Conservation (phyloP, 2,329 filamentous ascomycete genomes). For the Fusarium sp. region DNA sequence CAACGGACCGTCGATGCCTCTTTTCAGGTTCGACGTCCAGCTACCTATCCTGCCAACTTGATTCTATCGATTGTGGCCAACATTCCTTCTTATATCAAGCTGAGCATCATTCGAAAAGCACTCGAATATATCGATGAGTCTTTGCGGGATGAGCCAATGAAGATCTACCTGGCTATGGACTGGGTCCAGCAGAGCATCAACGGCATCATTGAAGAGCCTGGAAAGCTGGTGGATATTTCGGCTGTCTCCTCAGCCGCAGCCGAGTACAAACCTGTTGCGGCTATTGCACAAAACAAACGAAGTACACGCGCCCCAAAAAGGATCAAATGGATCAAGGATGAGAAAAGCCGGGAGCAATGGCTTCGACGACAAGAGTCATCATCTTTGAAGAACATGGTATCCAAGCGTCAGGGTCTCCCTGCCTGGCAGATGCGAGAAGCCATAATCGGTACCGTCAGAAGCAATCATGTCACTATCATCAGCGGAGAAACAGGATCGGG, state of each 20-base stretch:
- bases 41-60: constrained; percentile 75
- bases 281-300: constrained; percentile 44
- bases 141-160: constrained; percentile 85
- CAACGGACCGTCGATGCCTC: constrained; percentile 61
- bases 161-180: constrained; percentile 86
- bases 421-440: constrained; percentile 85
- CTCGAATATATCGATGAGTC: constrained; percentile 75
- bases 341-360: constrained; percentile 74
- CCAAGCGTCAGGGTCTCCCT: constrained; percentile 77
- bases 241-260: constrained; percentile 75
- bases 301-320: constrained; percentile 61
- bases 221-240: constrained; percentile 84
- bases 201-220: constrained; percentile 83
- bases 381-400: constrained; percentile 78
- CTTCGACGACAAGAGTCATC: constrained; percentile 70
- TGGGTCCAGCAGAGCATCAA: constrained; percentile 91
- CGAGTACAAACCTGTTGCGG: constrained; percentile 54
- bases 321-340: constrained; percentile 71
- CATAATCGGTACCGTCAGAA: constrained; percentile 78
- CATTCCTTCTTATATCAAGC: constrained; percentile 90
- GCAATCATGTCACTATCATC: constrained; percentile 92
- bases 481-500: constrained; percentile 96
- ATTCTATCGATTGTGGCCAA: constrained; percentile 75
- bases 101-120: constrained; percentile 84
- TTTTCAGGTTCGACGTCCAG: constrained; percentile 75